Base-by-base conservation (phyloP, 2,329 filamentous ascomycete genomes). In the Teratosphaeriaceae sp. region DNA sequence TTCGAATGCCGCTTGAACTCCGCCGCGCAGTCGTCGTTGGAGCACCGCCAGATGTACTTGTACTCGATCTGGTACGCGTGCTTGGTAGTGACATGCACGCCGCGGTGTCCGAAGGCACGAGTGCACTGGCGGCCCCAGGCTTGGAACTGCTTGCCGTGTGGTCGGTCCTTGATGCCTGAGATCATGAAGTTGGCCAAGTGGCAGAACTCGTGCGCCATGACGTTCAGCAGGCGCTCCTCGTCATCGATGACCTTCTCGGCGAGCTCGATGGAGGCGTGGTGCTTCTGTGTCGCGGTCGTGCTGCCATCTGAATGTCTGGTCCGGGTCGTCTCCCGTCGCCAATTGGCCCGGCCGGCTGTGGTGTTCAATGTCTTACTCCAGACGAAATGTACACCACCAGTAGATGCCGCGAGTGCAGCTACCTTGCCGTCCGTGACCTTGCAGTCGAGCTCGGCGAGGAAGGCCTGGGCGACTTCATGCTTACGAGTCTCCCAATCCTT, bases 141-240 rank as follows among this genome's bases (percentile, higher is more conserved):
- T 63, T 94, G 89, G 74, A 96, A 96, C 55, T 86, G 84, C 11
- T 77, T 74, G 18, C 89, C 89, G 60, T 96, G 89, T 0, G 88
- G 87, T 48, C 85, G 82, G 43, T 80, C 81, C 33, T 78, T 82
- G 26, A 89, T 70, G 26, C 82, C 79, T 38, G 76, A 82, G 49
- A 97, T 71, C 80, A 97, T 94, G 64, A 90, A 96, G 56, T 88
- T 94, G 33, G 87, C 83, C 1, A 97, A 70, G 60, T 98, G 92
- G 63, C 92, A 97, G 69, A 92, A 97, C 57, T 98, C 92, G 62
- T 98, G 92, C 0, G 90, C 88, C n/a, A 97, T 68, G 0, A 92
- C 88, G 63, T 96, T 96, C 50, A 92, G 74, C 1, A 97, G 75
- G 2, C 87, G 79, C 45, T 84, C 66, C 40, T 85, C 79, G 56